Evolutionary conservation across 2,329 filamentous ascomycete genomes (phyloP), one percentile per base, ranked within the genome.

Genomic region (Xylariaceae sp.): DNA sequence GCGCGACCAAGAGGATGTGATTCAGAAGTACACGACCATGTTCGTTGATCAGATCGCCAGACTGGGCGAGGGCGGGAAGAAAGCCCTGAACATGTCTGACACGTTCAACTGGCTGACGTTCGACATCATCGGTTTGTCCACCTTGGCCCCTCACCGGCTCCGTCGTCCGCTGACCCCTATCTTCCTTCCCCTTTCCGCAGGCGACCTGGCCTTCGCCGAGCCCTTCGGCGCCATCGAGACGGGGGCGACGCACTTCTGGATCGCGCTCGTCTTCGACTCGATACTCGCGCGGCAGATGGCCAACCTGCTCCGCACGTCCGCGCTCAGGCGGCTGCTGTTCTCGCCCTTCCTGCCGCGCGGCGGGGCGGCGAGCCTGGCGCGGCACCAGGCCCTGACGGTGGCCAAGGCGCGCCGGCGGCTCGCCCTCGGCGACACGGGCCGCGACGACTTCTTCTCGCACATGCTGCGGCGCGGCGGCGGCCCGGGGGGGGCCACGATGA

Each of bases 41-140:
- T 43, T 50, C 9, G 29, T 42, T 2, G 11, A 27, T 4, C 46
- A 45, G 21, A 16, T 51, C 1, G 13, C 13, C n/a, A 40, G 39
- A 16, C 28, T 45, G 2, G 45, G 37, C 6, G 22, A 43, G 3
- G 27, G 39, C 12, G 47, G 43, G 7, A 36, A 39, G n/a, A 44
- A 36, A 17, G 34, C 38, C 1, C 35, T 55, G 1, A 45, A 56
- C 23, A 38, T 49, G 29, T 36, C 43, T 2, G 36, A 44, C 6
- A 44, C 43, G 11, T 46, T 45, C 11, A 48, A 47, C 12, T 54
- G 48, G 46, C 19, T 49, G 1, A 50, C 51, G 2, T 56, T 55
- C 19, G 53, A 56, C 29, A 39, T 52, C 12, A 54, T 55, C n/a
- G 50, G 53, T 54, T 28, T 11, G 45, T 35, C n/a, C 15, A 23